Evolutionary conservation across 2,329 filamentous ascomycete species (phyloP), one percentile per base, ranked within the genome.

Genomic region (Trichoderma sp.): DNA sequence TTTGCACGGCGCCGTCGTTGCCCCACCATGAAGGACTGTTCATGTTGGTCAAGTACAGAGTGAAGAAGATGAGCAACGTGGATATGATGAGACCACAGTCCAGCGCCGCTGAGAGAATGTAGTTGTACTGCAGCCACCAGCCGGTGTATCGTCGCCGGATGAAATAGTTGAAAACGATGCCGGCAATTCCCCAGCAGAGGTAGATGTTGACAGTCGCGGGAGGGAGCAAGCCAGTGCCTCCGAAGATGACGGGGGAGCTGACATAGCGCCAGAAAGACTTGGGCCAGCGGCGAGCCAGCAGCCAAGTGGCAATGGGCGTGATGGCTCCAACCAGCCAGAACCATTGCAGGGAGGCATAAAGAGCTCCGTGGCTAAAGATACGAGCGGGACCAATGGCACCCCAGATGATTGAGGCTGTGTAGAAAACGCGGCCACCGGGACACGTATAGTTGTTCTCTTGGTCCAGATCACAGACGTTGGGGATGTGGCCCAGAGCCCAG

Each of bases 51-150:
- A 93, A 79, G 71, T 89, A 88, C 32, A 94, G 81, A 1, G 89
- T 86, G 75, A 92, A 88, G 83, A 94, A 92, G 71, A 93, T 90
- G 71, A 93, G 79, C 43, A 94, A 86, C 0, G 90, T 91, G 39
- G 86, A 87, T 24, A 93, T 79, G 14, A 90, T 88, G 6, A 93
- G 84, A 6, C 91, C 91, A 63, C 87, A 88, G 79, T 93, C 92
- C 47, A 94, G 82, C 1, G 89, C 92, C 0, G 91, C 91, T 24
- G 91, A 92, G 0, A 90, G 89, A 77, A 93, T 86, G 79, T 93
- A 94, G 83, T 94, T 93, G 83, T 93, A 94, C 79, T 91, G 89
- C 80, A 91, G 83, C 92, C 92, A 94, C 92, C 91, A 93, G 39
- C 90, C 91, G 4, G 86, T 87, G 81, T 87, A 91, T 73, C 87